Evolutionary conservation across 1,139 yeast species (phyloP).

Genomic region (Pichia sp.): DNA sequence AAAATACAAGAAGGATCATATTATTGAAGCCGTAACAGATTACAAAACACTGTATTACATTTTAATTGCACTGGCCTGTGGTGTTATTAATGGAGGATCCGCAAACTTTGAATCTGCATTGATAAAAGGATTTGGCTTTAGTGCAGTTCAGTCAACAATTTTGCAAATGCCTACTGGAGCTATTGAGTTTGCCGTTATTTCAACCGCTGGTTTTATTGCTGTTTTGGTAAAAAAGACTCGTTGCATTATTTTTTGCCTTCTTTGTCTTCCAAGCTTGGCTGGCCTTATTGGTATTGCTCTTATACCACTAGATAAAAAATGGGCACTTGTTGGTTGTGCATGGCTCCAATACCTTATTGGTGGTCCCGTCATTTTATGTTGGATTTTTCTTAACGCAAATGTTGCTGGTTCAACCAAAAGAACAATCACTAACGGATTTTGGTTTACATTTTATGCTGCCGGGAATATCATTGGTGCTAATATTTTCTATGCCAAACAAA

Average conservation of each 20-base stretch:
- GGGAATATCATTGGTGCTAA: conserved; percentile 62
- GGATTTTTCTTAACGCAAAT: conserved; percentile 40
- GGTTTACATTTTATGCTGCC: conserved; percentile 52
- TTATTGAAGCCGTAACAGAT: conserved; percentile 23
- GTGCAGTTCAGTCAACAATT: conserved; percentile 38
- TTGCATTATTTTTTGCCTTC: conserved; percentile 18
- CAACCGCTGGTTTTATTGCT: conserved; percentile 33
- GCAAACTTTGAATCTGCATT: conserved; percentile 38
- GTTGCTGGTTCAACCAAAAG: conserved; percentile 47
- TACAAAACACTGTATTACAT: conserved; percentile 31
- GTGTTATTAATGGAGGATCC: conserved; percentile 39
- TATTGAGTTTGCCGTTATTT: conserved; percentile 26
- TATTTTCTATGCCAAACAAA: conserved; percentile 40
- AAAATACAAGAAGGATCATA: conserved; percentile 26
- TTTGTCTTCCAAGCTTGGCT: conserved; percentile 11
- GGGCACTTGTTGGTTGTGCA: conserved; percentile 43
- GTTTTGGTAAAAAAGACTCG: conserved; percentile 32
- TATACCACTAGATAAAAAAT: conserved; percentile 26
- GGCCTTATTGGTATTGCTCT: conserved; percentile 23
- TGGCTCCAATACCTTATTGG: conserved; percentile 26
- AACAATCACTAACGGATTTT: conserved; percentile 50
- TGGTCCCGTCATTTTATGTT: conserved; percentile 27
- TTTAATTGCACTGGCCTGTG: conserved; percentile 30
- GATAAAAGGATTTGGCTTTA: conserved; percentile 42
- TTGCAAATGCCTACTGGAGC: conserved; percentile 44